Evolutionary conservation across 2,329 filamentous ascomycete species (phyloP).

Genomic region (Mollisia scopiformis): DNA sequence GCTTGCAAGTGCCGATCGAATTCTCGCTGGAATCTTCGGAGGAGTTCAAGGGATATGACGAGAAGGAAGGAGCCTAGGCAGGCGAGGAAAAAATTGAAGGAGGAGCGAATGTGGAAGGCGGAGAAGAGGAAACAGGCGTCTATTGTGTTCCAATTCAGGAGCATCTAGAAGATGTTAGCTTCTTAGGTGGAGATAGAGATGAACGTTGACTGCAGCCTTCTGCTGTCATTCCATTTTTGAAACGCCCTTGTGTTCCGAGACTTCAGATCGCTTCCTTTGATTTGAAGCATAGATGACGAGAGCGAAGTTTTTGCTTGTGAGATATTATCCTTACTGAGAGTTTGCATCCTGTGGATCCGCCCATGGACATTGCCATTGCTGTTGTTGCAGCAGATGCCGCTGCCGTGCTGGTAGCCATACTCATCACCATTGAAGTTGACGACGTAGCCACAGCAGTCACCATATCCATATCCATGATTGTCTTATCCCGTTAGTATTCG

Average conservation of each 20-base stretch:
- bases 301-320: not conserved
- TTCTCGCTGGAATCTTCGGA: conserved; percentile 24
- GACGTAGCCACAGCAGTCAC: not conserved
- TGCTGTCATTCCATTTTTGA: not conserved
- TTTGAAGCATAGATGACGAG: not conserved
- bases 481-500: not conserved
- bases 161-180: conserved; percentile 23
- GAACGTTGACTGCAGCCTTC: not conserved
- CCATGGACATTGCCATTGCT: conserved; percentile 24
- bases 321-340: conserved; percentile 21
- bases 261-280: not conserved
- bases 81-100: conserved; percentile 25
- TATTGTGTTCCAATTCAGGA: conserved; percentile 30
- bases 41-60: conserved; percentile 25
- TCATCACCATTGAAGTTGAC: not conserved
- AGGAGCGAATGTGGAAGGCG: conserved; percentile 23
- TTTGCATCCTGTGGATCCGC: conserved; percentile 20
- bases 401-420: not conserved
- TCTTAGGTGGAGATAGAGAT: not conserved
- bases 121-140: conserved; percentile 28
- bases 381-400: not conserved
- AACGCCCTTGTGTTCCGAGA: not conserved
- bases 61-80: conserved; percentile 28
- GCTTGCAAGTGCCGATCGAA: conserved; percentile 24
- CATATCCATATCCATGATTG: conserved; percentile 9